Evolutionary conservation across 208 protist genomes (phyloP).

Genomic region (Angomonas ambiguus): DNA sequence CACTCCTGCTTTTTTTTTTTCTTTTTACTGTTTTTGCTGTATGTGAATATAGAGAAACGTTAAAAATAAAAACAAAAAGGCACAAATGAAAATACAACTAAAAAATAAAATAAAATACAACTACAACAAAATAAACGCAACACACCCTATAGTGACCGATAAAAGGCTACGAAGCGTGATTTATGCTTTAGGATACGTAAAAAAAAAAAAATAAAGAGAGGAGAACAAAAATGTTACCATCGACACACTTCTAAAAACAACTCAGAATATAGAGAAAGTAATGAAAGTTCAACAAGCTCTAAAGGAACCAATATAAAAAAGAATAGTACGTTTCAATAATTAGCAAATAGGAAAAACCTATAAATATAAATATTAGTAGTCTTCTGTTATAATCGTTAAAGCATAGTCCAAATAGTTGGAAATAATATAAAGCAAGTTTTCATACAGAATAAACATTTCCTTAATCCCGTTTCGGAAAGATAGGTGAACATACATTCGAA

Average conservation of each 20-base stretch:
- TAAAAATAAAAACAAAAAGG: constrained; percentile 10
- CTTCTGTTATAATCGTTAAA: too few species aligned
- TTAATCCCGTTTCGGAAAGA: not conserved
- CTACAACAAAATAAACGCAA: not conserved
- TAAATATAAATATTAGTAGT: too few species aligned
- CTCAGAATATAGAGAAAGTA: too few species aligned
- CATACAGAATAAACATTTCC: not conserved
- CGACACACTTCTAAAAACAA: too few species aligned
- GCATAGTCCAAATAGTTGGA: not conserved
- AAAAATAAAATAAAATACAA: constrained; percentile 8
- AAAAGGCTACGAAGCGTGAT: too few species aligned
- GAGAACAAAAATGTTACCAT: not conserved
- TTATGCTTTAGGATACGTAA: not conserved
- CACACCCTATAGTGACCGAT: not conserved
- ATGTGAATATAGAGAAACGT: not conserved
- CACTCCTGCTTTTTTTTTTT: not conserved
- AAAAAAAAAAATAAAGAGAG: not conserved
- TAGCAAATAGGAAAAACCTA: not conserved
- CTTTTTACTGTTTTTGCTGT: not conserved
- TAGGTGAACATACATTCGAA: not conserved
- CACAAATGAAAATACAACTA: not conserved
- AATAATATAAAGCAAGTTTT: not conserved
- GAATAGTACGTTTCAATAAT: too few species aligned
- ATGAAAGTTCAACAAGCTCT: too few species aligned
- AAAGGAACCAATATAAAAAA: not conserved